Evolutionary conservation across 108 stramenopile genomes (phyloP).

Genomic region (Thalassiosira profunda): DNA sequence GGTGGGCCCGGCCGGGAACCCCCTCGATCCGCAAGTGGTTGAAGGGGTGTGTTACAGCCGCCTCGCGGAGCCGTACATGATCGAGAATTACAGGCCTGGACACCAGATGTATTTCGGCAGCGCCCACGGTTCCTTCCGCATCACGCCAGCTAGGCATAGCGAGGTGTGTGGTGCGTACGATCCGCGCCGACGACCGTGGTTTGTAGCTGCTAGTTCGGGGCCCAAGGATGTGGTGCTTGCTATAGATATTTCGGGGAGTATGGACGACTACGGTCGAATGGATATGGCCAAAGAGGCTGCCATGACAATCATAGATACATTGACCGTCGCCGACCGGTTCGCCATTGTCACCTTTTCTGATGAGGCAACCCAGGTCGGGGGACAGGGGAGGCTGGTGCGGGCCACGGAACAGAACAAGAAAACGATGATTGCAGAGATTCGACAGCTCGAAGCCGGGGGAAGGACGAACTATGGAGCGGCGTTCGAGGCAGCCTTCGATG

Average conservation of each 20-base stretch:
- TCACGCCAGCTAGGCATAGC: slow-evolving; percentile 52
- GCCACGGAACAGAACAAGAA: slow-evolving; percentile 3
- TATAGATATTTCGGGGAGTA: slow-evolving; percentile 41
- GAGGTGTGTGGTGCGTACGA: slow-evolving; percentile 60
- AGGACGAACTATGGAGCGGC: slow-evolving; percentile 30
- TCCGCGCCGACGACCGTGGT: slow-evolving; percentile 72
- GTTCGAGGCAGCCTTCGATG: slow-evolving; percentile 25
- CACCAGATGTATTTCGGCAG: slow-evolving; percentile 60
- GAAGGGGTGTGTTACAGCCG: slow-evolving; percentile 4
- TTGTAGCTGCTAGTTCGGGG: slow-evolving; percentile 57
- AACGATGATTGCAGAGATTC: slow-evolving; percentile 23
- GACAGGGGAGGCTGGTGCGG: too few species aligned
- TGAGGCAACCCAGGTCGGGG: too few species aligned
- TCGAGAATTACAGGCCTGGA: background rate
- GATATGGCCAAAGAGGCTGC: slow-evolving; percentile 23
- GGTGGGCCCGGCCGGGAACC: too few species aligned
- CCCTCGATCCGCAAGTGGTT: background rate
- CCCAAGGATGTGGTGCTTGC: slow-evolving; percentile 41
- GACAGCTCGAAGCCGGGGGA: slow-evolving; percentile 17
- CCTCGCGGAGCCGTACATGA: slow-evolving; percentile 7
- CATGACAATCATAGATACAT: slow-evolving; percentile 9
- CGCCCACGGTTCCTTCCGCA: slow-evolving; percentile 57
- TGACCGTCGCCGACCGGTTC: slow-evolving; percentile 22
- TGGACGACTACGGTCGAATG: too few species aligned
- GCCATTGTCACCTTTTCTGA: slow-evolving; percentile 39